Base-by-base conservation (phyloP, 805 yeast genomes). In the Lipomyces kockii region DNA sequence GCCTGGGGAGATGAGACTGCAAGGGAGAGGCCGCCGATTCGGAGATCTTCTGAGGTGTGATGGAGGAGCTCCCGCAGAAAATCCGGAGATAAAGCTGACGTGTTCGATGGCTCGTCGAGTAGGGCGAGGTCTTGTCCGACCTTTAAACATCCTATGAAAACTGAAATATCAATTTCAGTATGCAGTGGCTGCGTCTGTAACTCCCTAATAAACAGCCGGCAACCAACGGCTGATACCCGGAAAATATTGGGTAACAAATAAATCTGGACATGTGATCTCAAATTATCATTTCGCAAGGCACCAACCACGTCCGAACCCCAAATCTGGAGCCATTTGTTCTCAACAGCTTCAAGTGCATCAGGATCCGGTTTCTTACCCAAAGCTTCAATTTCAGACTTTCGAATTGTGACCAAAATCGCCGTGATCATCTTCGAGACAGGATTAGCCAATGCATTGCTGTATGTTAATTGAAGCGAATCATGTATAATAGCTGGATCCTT, bases 161-260 rank as follows among this genome's bases (percentile, higher is more conserved):
- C 75, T 2, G 82, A 77, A 11, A 80, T 73, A 20, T 80, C 78
- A 8, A 71, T 67, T 27, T 75, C 77, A 11, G 71, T 35, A 17
- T 64, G 55, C 22, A 56, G 52, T 2, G 25, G 56, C 37, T 66
- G 59, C 17, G 71, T 69, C 0, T 76, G 74, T 8, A 80, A 68
- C 6, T 73, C 67, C 14, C 71, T 67, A 29, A 84, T 75, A 67
- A 88, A 84, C 2, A 69, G 62, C 2, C 73, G 72, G 74, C 82
- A 85, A 1, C 84, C 82, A 2, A 72, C 65, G 0, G 83, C 80
- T 2, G 89, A 85, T 39, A 82, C 75, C 72, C 83, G 83, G 76
- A 92, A 87, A 5, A 92, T 74, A 20, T 80, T 80, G 0, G 93
- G 92, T 20, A 92, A 74, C 2, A 92, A 75, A 73, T 90, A 87